Conservation (phyloP, 306 rosid genomes). For the Cercis canadensis region DNA sequence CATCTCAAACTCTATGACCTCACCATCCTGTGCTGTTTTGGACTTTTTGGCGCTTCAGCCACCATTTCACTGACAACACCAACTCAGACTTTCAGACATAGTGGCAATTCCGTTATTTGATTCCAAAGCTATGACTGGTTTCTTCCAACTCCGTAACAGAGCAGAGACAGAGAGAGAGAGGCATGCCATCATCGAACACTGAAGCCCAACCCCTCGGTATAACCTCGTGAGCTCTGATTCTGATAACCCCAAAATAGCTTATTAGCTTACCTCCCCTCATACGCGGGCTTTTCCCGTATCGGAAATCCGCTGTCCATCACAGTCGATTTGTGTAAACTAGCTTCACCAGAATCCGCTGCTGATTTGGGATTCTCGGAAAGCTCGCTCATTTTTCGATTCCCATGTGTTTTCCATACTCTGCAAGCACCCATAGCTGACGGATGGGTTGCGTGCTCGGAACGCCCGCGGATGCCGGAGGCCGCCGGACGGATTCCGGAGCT, state of each 20-base stretch:
- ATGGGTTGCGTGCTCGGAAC: slow-evolving; percentile 93
- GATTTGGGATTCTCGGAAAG: not conserved
- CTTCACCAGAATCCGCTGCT: too few species aligned
- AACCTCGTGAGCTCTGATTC: not conserved
- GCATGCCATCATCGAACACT: not conserved
- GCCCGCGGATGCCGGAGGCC: slow-evolving; percentile 34
- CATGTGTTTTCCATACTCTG: slow-evolving; percentile 45
- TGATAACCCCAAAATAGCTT: not conserved
- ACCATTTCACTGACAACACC: slow-evolving; percentile 51
- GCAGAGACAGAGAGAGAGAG: slow-evolving; percentile 15
- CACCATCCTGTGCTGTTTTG: slow-evolving; percentile 45
- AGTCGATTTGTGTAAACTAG: too few species aligned
- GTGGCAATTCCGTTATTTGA: slow-evolving; percentile 63
- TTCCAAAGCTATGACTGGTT: slow-evolving; percentile 21
- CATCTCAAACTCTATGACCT: slow-evolving; percentile 29
- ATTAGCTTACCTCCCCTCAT: not conserved
- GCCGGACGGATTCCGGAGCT: slow-evolving; percentile 22
- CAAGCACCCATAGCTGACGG: slow-evolving; percentile 48
- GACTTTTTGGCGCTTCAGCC: slow-evolving; percentile 36
- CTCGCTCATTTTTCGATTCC: slow-evolving; percentile 4
- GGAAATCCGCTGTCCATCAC: slow-evolving; percentile 28
- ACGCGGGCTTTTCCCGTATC: slow-evolving; percentile 13
- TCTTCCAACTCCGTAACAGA: slow-evolving; percentile 11
- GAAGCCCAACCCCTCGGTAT: not conserved
- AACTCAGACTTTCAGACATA: slow-evolving; percentile 44